Evolutionary conservation across 768 basidiomycete genomes (phyloP).

Genomic region (Rhodocollybia butyracea): DNA sequence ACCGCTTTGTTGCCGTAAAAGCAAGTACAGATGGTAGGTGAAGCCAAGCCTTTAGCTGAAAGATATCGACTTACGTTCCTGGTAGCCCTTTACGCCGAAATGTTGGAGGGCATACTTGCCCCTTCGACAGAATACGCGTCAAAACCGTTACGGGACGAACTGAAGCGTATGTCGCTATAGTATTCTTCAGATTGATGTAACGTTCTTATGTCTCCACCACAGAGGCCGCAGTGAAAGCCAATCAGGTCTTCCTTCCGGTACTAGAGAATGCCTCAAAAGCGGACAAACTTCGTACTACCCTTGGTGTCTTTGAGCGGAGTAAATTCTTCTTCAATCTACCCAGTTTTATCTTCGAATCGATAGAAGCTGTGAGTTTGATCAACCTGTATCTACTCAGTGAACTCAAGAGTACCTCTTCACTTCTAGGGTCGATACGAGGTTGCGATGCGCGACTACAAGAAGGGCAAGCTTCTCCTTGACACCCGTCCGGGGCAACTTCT

Average conservation of each 20-base stretch:
- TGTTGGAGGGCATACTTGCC: slow-evolving; percentile 85
- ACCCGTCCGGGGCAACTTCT: slow-evolving; percentile 85
- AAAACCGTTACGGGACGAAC: slow-evolving; percentile 73
- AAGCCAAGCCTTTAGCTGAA: neutral
- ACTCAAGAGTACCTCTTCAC: slow-evolving; percentile 1
- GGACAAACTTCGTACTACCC: slow-evolving; percentile 85
- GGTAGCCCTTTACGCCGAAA: slow-evolving; percentile 83
- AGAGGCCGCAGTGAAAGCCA: slow-evolving; percentile 92
- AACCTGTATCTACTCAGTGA: neutral
- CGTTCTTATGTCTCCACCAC: slow-evolving; percentile 2
- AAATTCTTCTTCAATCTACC: slow-evolving; percentile 99
- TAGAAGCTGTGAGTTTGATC: slow-evolving; percentile 69
- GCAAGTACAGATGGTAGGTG: slow-evolving; percentile 87
- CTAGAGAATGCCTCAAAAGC: slow-evolving; percentile 95
- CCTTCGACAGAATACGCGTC: slow-evolving; percentile 80
- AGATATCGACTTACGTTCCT: slow-evolving; percentile 7
- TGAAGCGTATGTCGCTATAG: slow-evolving; percentile 63
- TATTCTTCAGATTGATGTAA: neutral
- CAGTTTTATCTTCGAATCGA: slow-evolving; percentile 79
- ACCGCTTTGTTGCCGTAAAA: slow-evolving; percentile 96
- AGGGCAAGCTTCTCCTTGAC: slow-evolving; percentile 88
- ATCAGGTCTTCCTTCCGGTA: slow-evolving; percentile 94
- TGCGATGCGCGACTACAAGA: slow-evolving; percentile 94
- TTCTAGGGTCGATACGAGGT: slow-evolving; percentile 89
- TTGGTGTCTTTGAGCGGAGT: slow-evolving; percentile 93